Evolutionary conservation across 306 rosid species (phyloP).

Genomic region (Delonix regia): DNA sequence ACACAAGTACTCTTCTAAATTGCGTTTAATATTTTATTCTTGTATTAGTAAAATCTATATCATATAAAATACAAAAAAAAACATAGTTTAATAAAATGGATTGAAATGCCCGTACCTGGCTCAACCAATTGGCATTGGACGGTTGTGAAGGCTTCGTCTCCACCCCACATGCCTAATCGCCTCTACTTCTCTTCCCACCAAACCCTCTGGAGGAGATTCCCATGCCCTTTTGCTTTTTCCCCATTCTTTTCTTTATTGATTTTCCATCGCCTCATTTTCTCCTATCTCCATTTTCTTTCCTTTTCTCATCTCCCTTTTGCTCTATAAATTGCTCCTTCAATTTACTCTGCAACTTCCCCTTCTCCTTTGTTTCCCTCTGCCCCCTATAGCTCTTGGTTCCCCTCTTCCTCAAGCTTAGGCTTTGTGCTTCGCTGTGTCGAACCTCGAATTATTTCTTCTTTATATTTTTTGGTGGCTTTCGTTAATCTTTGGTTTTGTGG

Average conservation of each 20-base stretch:
- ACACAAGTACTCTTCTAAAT: too few species aligned
- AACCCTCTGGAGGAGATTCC: slow-evolving; percentile 56
- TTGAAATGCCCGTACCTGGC: neutral
- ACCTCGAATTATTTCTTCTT: neutral
- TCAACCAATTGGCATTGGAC: slow-evolving; percentile 22
- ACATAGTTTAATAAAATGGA: too few species aligned
- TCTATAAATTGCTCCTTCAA: slow-evolving; percentile 56
- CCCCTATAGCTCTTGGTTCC: neutral
- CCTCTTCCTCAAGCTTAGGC: slow-evolving; percentile 28
- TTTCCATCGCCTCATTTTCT: neutral
- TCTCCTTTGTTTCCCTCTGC: slow-evolving; percentile 20
- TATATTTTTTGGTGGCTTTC: neutral
- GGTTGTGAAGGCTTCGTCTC: slow-evolving; percentile 29
- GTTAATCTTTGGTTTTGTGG: slow-evolving; percentile 1
- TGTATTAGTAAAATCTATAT: too few species aligned
- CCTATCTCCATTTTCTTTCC: neutral
- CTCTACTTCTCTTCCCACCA: slow-evolving; percentile 25
- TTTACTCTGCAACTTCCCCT: slow-evolving; percentile 35
- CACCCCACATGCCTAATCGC: slow-evolving; percentile 37
- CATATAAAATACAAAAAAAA: neutral
- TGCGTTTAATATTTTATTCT: too few species aligned
- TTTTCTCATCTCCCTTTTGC: neutral
- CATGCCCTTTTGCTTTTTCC: slow-evolving; percentile 34
- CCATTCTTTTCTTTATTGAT: neutral
- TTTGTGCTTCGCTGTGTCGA: neutral